These are phyloP conservation scores for Mortierella sp. DNA, from an alignment of 371 early-diverging fungal species.

Conservation along the genomic window DNA sequence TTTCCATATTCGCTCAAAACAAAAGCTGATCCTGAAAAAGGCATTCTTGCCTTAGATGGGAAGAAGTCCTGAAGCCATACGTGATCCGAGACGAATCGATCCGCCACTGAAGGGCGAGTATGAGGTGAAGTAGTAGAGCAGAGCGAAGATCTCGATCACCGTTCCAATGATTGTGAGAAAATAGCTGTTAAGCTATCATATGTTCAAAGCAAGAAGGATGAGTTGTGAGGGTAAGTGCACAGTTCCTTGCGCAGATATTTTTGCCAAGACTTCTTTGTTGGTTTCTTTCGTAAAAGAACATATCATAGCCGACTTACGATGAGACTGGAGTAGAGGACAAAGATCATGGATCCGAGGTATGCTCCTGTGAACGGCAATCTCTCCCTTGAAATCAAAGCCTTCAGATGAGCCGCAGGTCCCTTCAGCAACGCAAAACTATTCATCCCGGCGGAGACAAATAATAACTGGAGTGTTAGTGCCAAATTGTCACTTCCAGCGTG, in stretches of 20 bases:
- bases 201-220: background rate
- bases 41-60: conserved; percentile 24
- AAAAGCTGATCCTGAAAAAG: background rate
- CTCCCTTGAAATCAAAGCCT: conserved; percentile 71
- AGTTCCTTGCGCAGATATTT: background rate
- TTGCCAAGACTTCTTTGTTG: background rate
- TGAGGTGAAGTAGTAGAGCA: conserved; percentile 67
- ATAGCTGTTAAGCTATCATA: conserved; percentile 60
- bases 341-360: conserved; percentile 72
- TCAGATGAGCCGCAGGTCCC: conserved; percentile 73
- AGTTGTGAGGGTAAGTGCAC: background rate
- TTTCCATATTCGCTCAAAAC: background rate
- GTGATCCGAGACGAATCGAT: conserved; percentile 48
- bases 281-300: background rate
- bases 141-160: conserved; percentile 70
- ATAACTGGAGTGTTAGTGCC: background rate
- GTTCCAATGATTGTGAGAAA: conserved; percentile 70
- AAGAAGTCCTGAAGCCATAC: conserved; percentile 36
- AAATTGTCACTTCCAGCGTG: too few species aligned
- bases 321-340: conserved; percentile 73
- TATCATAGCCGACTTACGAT: conserved; percentile 59
- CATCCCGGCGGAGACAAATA: background rate
- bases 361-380: conserved; percentile 71
- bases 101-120: conserved; percentile 46
- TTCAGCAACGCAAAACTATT: conserved; percentile 73